These are phyloP conservation scores for Macadamia tetraphylla DNA, from an alignment of 164 flowering plant species.

Conservation along the genomic window DNA sequence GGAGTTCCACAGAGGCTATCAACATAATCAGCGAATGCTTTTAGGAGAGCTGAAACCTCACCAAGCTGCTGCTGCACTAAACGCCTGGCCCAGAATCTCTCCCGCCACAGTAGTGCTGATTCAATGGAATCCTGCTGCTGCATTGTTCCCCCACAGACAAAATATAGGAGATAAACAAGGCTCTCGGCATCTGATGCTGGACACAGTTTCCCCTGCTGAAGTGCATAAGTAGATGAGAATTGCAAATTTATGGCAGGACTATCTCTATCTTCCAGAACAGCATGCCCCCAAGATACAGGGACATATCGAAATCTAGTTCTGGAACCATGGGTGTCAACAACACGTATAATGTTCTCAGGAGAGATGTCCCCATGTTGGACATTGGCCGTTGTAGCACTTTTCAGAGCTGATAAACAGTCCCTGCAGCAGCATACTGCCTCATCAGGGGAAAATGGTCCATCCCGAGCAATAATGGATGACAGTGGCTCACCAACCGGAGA, in stretches of 20 bases:
- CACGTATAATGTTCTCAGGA: slow-evolving; percentile 66
- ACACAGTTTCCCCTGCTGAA: slow-evolving; percentile 77
- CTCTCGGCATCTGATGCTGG: slow-evolving; percentile 85
- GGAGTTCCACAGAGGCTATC: slow-evolving; percentile 89
- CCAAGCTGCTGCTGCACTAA: slow-evolving; percentile 71
- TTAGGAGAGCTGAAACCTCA: slow-evolving; percentile 69
- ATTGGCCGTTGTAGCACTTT: slow-evolving; percentile 45
- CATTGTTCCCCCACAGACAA: slow-evolving; percentile 54
- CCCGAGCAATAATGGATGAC: slow-evolving; percentile 34
- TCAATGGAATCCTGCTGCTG: slow-evolving; percentile 72
- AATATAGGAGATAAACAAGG: slow-evolving; percentile 63
- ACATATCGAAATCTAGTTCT: slow-evolving; percentile 23
- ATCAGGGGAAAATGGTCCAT: slow-evolving; percentile 42
- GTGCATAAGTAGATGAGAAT: slow-evolving; percentile 77
- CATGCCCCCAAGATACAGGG: slow-evolving; percentile 72
- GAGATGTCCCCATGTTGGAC: slow-evolving; percentile 78
- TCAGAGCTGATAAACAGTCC: slow-evolving; percentile 68
- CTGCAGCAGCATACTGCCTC: slow-evolving; percentile 69
- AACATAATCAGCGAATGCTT: slow-evolving; percentile 85
- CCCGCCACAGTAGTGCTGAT: slow-evolving; percentile 79
- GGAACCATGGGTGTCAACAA: slow-evolving; percentile 24
- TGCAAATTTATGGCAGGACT: slow-evolving; percentile 70
- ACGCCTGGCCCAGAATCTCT: slow-evolving; percentile 64
- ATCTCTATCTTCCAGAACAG: slow-evolving; percentile 78
- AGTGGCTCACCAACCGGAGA: slow-evolving; percentile 66